These are phyloP conservation scores for Zygoascus tannicola DNA, from an alignment of 805 yeast species.

Conservation along the genomic window DNA sequence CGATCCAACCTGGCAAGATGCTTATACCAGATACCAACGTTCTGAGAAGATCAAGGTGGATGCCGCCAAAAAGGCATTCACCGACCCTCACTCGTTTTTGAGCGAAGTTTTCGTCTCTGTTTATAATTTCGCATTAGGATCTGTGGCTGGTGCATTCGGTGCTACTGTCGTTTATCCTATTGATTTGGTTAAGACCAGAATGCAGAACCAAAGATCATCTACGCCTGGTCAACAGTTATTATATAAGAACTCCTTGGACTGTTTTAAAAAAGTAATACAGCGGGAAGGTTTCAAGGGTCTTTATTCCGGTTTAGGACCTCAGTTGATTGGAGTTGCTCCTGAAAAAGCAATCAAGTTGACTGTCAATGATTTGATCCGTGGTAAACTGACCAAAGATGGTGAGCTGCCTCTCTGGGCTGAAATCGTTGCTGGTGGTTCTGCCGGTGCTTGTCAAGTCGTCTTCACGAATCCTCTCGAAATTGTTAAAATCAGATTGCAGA, in stretches of 20 bases:
- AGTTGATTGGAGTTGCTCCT: constrained; percentile 94
- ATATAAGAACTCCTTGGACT: constrained; percentile 76
- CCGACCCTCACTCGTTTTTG: constrained; percentile 35
- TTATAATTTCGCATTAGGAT: constrained; percentile 82
- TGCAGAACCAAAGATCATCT: constrained; percentile 86
- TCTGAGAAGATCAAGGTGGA: constrained; percentile 26
- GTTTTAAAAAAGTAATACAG: constrained; percentile 65
- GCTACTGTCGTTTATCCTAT: constrained; percentile 98
- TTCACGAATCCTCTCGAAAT: constrained; percentile 95
- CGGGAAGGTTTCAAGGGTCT: constrained; percentile 79
- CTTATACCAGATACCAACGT: constrained; percentile 24
- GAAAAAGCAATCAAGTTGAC: constrained; percentile 96
- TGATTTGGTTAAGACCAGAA: constrained; percentile 89
- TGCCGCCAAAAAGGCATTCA: constrained; percentile 33
- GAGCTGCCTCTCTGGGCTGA: constrained; percentile 52
- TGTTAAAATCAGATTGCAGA: constrained; percentile 89
- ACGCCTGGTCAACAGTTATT: constrained; percentile 37
- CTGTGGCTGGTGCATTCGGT: constrained; percentile 95
- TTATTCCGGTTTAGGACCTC: constrained; percentile 90
- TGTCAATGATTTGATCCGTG: constrained; percentile 81
- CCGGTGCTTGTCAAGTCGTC: constrained; percentile 94
- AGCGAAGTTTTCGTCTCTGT: constrained; percentile 69
- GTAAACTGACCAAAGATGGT: constrained; percentile 47
- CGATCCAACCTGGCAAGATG: constrained; percentile 37
- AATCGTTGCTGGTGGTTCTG: constrained; percentile 80